A percentile compares a stretch with the other conserved stretches of the same genome.
Conservation (phyloP, 495 filamentous ascomycete species). For the Massariosphaeria phaeospora region DNA sequence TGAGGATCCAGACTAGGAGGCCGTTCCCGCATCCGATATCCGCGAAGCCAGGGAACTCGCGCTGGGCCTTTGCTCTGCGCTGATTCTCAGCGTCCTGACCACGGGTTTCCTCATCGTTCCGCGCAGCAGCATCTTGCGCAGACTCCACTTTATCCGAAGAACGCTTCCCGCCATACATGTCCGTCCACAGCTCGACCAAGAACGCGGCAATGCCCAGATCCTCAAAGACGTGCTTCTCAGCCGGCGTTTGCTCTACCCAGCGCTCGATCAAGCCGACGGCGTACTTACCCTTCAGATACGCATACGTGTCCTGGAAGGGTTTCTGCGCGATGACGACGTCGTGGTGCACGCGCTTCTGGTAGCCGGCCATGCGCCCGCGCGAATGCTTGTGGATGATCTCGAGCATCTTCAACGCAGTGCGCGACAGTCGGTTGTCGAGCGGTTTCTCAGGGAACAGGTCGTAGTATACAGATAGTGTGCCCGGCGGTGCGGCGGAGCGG, state of each 20-base stretch:
- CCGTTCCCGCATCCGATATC: slow-evolving; percentile 96
- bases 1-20: slow-evolving; percentile 78
- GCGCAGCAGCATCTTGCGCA: not conserved
- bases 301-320: slow-evolving; percentile 72
- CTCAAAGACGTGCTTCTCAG: slow-evolving; percentile 89
- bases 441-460: slow-evolving; percentile 50
- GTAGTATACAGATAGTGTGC: slow-evolving; percentile 63
- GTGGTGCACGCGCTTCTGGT: slow-evolving; percentile 68
- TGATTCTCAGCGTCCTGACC: not conserved
- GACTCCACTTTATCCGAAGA: not conserved
- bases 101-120: not conserved
- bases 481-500: slow-evolving; percentile 39
- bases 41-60: slow-evolving; percentile 78
- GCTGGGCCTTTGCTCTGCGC: not conserved
- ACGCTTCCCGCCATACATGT: slow-evolving; percentile 61
- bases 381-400: slow-evolving; percentile 72
- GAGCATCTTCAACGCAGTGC: slow-evolving; percentile 67
- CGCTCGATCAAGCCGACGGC: slow-evolving; percentile 57
- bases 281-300: slow-evolving; percentile 72
- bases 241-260: slow-evolving; percentile 86
- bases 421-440: slow-evolving; percentile 52
- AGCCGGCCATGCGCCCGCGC: slow-evolving; percentile 55
- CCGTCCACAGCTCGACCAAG: slow-evolving; percentile 83
- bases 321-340: slow-evolving; percentile 71
- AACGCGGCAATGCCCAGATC: slow-evolving; percentile 91